These are phyloP conservation scores for Colletotrichum eleusines DNA, from an alignment of 2,329 filamentous ascomycete genomes.

Conservation along the genomic window DNA sequence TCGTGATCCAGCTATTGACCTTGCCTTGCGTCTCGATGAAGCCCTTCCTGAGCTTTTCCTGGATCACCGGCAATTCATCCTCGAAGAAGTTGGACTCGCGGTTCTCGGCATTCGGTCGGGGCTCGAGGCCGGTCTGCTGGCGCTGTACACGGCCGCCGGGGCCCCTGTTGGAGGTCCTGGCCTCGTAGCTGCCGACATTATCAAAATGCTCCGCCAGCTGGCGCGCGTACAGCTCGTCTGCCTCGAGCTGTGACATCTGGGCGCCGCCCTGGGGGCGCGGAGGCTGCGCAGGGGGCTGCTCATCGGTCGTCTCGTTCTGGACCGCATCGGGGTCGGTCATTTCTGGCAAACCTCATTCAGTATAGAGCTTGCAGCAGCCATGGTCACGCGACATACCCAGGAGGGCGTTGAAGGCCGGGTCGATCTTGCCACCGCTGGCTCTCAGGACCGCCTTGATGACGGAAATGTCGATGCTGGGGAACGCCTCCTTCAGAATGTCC, in stretches of 20 bases:
- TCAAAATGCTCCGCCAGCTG: conserved; percentile 94
- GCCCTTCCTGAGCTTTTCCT: conserved; percentile 92
- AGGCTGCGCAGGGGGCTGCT: conserved; percentile 80
- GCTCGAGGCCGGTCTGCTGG: conserved; percentile 62
- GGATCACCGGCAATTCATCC: conserved; percentile 93
- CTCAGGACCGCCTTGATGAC: conserved; percentile 90
- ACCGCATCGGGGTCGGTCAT: conserved; percentile 84
- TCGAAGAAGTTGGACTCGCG: conserved; percentile 93
- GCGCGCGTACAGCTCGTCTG: conserved; percentile 91
- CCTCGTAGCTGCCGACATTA: conserved; percentile 69
- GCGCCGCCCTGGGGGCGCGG: conserved; percentile 75
- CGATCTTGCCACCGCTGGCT: conserved; percentile 88
- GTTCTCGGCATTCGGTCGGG: conserved; percentile 66
- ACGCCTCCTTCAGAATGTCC: conserved; percentile 91
- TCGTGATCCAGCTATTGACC: conserved; percentile 93
- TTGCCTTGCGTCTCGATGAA: conserved; percentile 94
- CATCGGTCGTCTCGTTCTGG: conserved; percentile 65
- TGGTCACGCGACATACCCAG: conserved; percentile 69
- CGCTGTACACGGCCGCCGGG: conserved; percentile 44
- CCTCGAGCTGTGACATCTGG: conserved; percentile 84
- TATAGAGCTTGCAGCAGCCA: background rate
- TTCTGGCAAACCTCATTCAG: conserved; percentile 57
- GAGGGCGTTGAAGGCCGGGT: conserved; percentile 95
- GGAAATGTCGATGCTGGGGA: conserved; percentile 82
- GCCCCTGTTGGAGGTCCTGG: conserved; percentile 63